Evolutionary conservation across 345 rosid genomes (phyloP), one percentile per base, ranked within the genome.

Genomic region (Pistacia vera): DNA sequence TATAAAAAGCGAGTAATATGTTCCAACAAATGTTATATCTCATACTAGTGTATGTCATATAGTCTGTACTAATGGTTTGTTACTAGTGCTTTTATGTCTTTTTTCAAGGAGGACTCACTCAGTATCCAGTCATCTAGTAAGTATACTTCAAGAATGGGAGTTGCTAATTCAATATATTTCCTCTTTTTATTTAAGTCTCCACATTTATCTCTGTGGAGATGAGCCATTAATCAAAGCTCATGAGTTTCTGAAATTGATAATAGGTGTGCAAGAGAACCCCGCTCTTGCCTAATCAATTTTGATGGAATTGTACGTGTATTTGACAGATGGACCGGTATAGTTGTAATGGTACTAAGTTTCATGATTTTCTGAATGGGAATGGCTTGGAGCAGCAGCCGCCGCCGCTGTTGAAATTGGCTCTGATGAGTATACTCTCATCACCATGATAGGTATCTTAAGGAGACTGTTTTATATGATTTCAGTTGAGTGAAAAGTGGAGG

Each of bases 191-290:
- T 71, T 1, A 54, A 25, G 9, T 46, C 36, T 49, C 35, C 25
- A 35, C 10, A 8, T 66, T 22, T 3, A 1, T 67, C 36, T 10
- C 38, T 14, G 75, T 8, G 4, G 69, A 17, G 49, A 52, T 8
- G n/a, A 52, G 33, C 60, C 51, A 30, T 51, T 30, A 61, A 48
- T 14, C 62, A 28, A 62, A 51, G 49, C 69, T 63, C 62, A 73
- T 17, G 3, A 3, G 60, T 56, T 52, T 13, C 44, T 61, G 59
- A 63, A 46, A 63, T 18, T n/a, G 20, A n/a, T 18, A 17, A 2
- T 51, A 52, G 36, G 12, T 6, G 20, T 51, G 35, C 61, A 5
- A 52, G 66, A 48, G 61, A 72, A 72, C n/a, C 58, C 8, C 59
- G 13, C 38, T 9, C 3, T 4, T 1, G 41, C 5, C 4, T 57